Base-by-base conservation (phyloP, 2,329 filamentous ascomycete genomes). In the Xenoacremonium recifei region DNA sequence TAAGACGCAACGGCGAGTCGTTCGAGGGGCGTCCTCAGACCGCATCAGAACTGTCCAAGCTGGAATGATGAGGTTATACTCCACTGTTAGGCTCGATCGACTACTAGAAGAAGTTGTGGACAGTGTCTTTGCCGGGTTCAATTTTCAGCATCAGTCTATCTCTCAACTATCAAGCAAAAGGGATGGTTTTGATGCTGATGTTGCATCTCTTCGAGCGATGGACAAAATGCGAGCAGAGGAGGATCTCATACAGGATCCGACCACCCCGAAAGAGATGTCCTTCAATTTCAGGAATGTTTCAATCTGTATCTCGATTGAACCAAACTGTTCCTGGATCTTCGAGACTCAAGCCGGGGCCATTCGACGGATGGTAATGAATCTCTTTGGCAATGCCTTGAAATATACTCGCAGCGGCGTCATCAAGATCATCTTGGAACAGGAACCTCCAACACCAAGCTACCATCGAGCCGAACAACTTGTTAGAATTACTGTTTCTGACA, bases 361-460 rank as follows among this genome's bases (percentile, higher is more conserved):
- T 9, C 61, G 69, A 12, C 70, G 79, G 1, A 76, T 84, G 18
- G 65, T 84, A 18, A 80, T 83, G 77, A 84, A 84, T 32, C 47
- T 84, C 0, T 74, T 83, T 25, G 77, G 79, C 7, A 84, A 84
- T 52, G 69, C 80, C 0, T 68, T 84, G 47, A 84, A 84, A 51
- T 84, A 81, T 45, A 84, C 80, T 0, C 47, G 42, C 2, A 39
- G 42, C 1, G 68, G 67, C 2, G 50, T 55, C 0, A 60, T 70
- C 35, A 53, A 53, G 5, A 53, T 68, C 1, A 50, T 48, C 1
- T 46, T 68, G 2, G 48, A 47, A 0, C 64, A 60, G 29, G 40
- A 44, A 13, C 45, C 17, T 4, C 18, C 21, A 3, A 33, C 25
- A 10, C 39, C 16, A 44, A 40, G 27, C 4, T 12, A 21, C 4